Base-by-base conservation (phyloP, 2,329 filamentous ascomycete species). In the Onygenales sp. region DNA sequence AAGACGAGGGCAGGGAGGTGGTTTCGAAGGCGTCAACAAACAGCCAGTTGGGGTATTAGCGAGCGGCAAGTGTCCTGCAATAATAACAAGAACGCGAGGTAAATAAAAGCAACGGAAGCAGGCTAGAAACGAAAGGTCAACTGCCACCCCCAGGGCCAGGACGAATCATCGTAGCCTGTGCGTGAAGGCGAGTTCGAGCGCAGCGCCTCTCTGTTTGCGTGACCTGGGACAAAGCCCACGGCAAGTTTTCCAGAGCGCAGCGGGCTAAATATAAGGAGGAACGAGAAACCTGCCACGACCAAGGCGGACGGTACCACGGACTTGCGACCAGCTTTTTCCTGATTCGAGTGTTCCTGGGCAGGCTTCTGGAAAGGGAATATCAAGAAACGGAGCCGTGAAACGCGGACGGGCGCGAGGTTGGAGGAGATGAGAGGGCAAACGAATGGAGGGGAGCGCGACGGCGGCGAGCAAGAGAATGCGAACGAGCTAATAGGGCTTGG, bases 21-120 rank as follows among this genome's bases (percentile, higher is more conserved):
- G 11, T 27, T 36, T 53, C 40, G 47, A 40, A 36, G 32, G 31
- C 31, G 42, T 48, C 47, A 53, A 53, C 43, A 50, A 42, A 31
- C 10, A 17, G 17, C 4, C 21, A 39, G 36, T 3, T 39, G 36
- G 36, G 13, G 13, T 10, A 39, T n/a, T 39, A 39, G 36, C 9
- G 36, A 49, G 46, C 14, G 32, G 21, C 17, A 21, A 36, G 32
- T 27, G 21, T 27, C 36, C 13, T 17, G 48, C 14, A 50, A 50
- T 21, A 52, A 52, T 9, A 48, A 45, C 14, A 46, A 52, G 37
- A 36, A 49, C 34, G 43, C 34, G 43, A 43, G 27, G 17, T 9
- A 21, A 43, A 42, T 11, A 42, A 39, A 49, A 37, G 31, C 32
- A 33, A 43, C 49, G 31, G 31, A 46, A 39, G 42, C 17, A 52